Conservation (phyloP, 805 yeast species). For the Zygoascus ofunaensis region DNA sequence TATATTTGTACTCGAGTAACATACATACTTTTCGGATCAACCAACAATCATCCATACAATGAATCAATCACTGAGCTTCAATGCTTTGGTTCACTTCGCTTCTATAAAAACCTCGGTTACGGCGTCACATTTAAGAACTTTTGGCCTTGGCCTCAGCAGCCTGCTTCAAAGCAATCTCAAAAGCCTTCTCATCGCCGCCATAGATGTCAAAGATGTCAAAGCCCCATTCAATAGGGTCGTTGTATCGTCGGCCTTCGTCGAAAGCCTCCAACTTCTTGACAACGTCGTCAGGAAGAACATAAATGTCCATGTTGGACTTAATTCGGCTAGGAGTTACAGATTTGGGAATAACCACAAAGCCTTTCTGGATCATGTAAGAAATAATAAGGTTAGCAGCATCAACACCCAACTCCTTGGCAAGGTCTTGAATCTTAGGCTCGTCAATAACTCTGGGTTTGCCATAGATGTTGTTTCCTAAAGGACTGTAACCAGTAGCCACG, state of each 20-base stretch:
- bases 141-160: conserved; percentile 13
- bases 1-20: too few species aligned
- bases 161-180: conserved; percentile 14
- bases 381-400: conserved; percentile 57
- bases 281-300: conserved; percentile 40
- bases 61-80: too few species aligned
- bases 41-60: too few species aligned
- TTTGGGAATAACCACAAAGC: conserved; percentile 67
- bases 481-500: conserved; percentile 52
- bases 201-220: conserved; percentile 22
- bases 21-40: too few species aligned
- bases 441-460: conserved; percentile 33
- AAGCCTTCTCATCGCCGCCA: conserved; percentile 18
- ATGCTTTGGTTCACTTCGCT: too few species aligned
- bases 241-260: conserved; percentile 22
- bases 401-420: conserved; percentile 46
- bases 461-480: conserved; percentile 32
- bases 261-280: conserved; percentile 22
- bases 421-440: conserved; percentile 41
- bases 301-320: conserved; percentile 43
- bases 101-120: too few species aligned
- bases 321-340: conserved; percentile 61
- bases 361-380: conserved; percentile 75
- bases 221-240: conserved; percentile 26
- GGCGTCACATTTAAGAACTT: too few species aligned